Percentiles rank a stretch among this genome's conserved stretches.
phyloP scores from a whole-genome alignment of 164 flowering plant genomes.

The Stephania cephalantha region DNA sequence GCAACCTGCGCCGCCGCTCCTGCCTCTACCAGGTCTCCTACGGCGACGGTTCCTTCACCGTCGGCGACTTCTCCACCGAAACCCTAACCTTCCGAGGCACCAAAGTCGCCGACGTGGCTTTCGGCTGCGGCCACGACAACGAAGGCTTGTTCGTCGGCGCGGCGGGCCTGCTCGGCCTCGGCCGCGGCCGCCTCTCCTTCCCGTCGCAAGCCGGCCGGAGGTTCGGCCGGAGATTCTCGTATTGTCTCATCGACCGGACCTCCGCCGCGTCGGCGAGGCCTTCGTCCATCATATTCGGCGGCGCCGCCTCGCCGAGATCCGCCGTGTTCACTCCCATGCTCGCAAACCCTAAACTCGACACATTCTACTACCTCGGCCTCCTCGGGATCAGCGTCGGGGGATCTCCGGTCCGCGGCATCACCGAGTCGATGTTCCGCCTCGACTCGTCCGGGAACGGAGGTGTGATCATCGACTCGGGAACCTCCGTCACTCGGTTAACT shows the following conservation, averaged over 20 bases:
- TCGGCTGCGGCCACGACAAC: constrained; percentile 96
- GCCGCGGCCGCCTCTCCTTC: constrained; percentile 71
- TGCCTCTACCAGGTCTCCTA: constrained; percentile 86
- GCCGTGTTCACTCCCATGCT: constrained; percentile 72
- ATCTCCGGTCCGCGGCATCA: constrained; percentile 45
- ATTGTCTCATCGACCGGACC: constrained; percentile 82
- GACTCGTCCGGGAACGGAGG: constrained; percentile 81
- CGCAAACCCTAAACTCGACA: constrained; percentile 66
- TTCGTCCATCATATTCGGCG: constrained; percentile 69
- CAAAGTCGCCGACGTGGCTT: constrained; percentile 43
- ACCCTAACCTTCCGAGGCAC: constrained; percentile 71
- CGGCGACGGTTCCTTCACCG: constrained; percentile 92
- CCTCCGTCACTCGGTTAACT: constrained; percentile 87
- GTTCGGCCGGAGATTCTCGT: constrained; percentile 72
- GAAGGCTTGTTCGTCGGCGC: constrained; percentile 93
- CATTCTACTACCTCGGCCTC: constrained; percentile 81
- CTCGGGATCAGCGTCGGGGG: constrained; percentile 86
- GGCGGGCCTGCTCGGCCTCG: constrained; percentile 84
- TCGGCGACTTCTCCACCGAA: constrained; percentile 81
- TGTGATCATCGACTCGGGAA: constrained; percentile 88
- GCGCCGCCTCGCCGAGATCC: constrained; percentile 40
- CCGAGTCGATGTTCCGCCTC: constrained; percentile 51
- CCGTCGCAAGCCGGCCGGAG: constrained; percentile 59
- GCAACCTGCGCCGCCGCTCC: constrained; percentile 29
- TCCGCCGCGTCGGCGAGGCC: constrained; percentile 38